These are phyloP conservation scores for Xylaria sp. DNA, from an alignment of 2,329 filamentous ascomycete species.

Conservation along the genomic window DNA sequence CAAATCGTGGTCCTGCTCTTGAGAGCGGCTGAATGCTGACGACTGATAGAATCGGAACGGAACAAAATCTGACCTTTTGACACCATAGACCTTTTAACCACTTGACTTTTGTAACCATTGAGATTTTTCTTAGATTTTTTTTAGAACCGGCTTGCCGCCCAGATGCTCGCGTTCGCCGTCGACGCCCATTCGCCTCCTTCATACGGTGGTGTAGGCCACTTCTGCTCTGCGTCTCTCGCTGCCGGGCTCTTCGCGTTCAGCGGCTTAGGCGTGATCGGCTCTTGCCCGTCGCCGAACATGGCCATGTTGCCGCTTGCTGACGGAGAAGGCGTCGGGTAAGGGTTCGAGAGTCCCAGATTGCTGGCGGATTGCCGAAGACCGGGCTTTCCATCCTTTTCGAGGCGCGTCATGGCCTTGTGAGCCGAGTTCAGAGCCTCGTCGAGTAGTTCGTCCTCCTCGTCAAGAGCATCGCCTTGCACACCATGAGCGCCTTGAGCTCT, in stretches of 20 bases:
- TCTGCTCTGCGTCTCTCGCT: conserved; percentile 46
- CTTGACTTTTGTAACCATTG: not conserved
- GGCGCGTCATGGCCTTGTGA: conserved; percentile 64
- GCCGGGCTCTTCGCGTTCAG: conserved; percentile 59
- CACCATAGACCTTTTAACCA: not conserved
- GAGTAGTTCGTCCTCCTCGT: conserved; percentile 92
- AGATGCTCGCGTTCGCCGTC: conserved; percentile 74
- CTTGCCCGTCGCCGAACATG: conserved; percentile 63
- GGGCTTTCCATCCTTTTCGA: conserved; percentile 53
- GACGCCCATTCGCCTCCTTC: conserved; percentile 90
- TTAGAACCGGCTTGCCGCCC: conserved; percentile 62
- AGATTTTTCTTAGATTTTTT: too few species aligned
- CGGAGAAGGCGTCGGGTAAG: conserved; percentile 63
- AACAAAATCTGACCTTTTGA: conserved; percentile 13
- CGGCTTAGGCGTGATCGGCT: conserved; percentile 62
- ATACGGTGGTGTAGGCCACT: conserved; percentile 95
- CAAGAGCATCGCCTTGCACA: conserved; percentile 84
- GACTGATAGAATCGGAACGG: not conserved
- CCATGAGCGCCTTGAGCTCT: conserved; percentile 70
- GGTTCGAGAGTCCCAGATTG: conserved; percentile 56
- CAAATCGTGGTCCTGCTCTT: conserved; percentile 12
- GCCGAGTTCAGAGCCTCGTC: conserved; percentile 82
- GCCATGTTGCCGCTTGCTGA: conserved; percentile 78
- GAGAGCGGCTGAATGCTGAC: not conserved
- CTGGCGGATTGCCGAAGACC: conserved; percentile 58